Evolutionary conservation across 768 basidiomycete genomes (phyloP).

Genomic region (Trametes cubensis): DNA sequence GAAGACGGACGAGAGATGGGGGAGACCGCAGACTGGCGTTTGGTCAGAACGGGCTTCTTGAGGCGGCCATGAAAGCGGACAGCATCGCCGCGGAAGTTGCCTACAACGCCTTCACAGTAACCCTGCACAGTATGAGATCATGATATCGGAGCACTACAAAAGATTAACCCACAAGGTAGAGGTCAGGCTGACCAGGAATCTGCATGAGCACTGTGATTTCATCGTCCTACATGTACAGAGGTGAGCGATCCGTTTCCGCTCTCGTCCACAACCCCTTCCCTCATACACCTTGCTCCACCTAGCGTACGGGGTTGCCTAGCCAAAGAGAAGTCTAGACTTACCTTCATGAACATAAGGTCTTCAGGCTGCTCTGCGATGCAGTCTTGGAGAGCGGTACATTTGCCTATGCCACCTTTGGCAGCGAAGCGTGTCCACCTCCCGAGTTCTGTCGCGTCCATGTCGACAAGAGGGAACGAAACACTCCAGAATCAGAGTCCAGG

Average conservation of each 20-base stretch:
- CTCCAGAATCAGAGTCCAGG: background rate
- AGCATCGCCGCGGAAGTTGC: slow-evolving; percentile 62
- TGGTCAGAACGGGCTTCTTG: slow-evolving; percentile 80
- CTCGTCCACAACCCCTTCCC: too few relatives aligned
- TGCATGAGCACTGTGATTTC: slow-evolving; percentile 81
- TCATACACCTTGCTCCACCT: too few relatives aligned
- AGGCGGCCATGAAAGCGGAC: slow-evolving; percentile 75
- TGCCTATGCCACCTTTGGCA: slow-evolving; percentile 82
- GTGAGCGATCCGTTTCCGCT: too few relatives aligned
- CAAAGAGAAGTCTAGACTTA: slow-evolving; percentile 33
- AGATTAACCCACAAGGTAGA: slow-evolving; percentile 60
- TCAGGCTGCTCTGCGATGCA: slow-evolving; percentile 73
- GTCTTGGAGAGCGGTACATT: slow-evolving; percentile 71
- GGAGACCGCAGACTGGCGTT: slow-evolving; percentile 46
- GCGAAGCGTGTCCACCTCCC: slow-evolving; percentile 86
- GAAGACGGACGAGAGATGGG: slow-evolving; percentile 29
- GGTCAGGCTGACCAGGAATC: slow-evolving; percentile 51
- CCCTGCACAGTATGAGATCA: slow-evolving; percentile 49
- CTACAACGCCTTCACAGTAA: slow-evolving; percentile 86
- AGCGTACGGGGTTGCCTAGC: background rate
- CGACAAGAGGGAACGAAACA: background rate
- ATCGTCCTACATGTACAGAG: slow-evolving; percentile 57
- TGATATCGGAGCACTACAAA: background rate
- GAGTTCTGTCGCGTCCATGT: slow-evolving; percentile 74
- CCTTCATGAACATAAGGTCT: slow-evolving; percentile 89